phyloP scores from a whole-genome alignment of 495 filamentous ascomycete genomes.

The Daldinia decipiens region DNA sequence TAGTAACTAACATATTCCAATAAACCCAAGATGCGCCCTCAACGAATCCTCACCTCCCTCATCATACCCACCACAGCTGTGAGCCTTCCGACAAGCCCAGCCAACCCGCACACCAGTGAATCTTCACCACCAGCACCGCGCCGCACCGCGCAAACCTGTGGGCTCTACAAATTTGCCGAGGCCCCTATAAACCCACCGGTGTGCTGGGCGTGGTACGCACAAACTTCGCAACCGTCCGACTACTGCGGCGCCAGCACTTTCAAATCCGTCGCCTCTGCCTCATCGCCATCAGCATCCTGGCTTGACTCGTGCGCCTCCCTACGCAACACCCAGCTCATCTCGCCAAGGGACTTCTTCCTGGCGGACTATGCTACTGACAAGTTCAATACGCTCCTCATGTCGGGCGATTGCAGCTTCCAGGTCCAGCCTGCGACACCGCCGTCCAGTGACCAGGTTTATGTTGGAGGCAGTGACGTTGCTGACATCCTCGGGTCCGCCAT shows the following conservation, averaged over 20 bases:
- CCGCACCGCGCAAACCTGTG: constrained; percentile 12
- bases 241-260: constrained; percentile 36
- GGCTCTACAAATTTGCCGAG: constrained; percentile 21
- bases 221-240: constrained; percentile 19
- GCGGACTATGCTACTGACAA: constrained; percentile 30
- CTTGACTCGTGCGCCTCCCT: constrained; percentile 29
- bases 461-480: constrained; percentile 28
- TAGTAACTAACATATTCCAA: background rate
- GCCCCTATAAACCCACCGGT: constrained; percentile 21
- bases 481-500: constrained; percentile 29
- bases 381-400: constrained; percentile 33
- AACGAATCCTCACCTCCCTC: constrained; percentile 32
- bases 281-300: constrained; percentile 18
- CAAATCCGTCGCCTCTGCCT: constrained; percentile 6
- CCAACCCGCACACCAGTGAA: background rate
- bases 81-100: constrained; percentile 25
- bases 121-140: constrained; percentile 6
- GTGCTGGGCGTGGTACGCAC: constrained; percentile 38
- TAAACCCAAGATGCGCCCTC: constrained; percentile 28
- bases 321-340: constrained; percentile 8
- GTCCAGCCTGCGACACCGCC: constrained; percentile 36
- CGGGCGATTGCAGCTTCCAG: constrained; percentile 23
- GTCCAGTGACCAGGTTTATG: constrained; percentile 35
- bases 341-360: constrained; percentile 31
- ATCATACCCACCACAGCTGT: constrained; percentile 13